Percentiles rank a stretch among this genome's conserved stretches.
Conservation (phyloP, 2,329 filamentous ascomycete genomes). For the Colletotrichum orchidophilum region DNA sequence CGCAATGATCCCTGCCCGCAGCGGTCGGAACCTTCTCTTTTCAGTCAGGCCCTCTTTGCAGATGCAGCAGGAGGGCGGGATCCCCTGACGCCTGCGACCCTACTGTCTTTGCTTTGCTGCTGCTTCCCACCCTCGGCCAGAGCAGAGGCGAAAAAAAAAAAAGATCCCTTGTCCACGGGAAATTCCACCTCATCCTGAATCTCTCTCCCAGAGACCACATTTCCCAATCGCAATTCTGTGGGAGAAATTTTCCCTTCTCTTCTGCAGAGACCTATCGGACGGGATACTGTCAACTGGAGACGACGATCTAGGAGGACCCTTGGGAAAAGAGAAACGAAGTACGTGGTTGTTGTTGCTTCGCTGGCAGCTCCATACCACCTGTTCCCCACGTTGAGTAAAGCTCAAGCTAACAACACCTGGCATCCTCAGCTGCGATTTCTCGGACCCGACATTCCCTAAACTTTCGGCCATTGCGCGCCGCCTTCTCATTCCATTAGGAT, state of each 20-base stretch:
- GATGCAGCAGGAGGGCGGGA: neutral
- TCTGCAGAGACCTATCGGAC: neutral
- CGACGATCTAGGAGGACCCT: neutral
- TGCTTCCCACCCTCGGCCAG: conserved; percentile 13
- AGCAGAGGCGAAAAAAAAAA: conserved; percentile 11
- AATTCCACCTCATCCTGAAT: conserved; percentile 29
- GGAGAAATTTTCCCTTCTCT: conserved; percentile 3
- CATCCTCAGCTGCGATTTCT: conserved; percentile 17
- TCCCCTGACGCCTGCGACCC: conserved; percentile 14
- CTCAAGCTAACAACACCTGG: conserved; percentile 30
- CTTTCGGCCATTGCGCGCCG: conserved; percentile 20
- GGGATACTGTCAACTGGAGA: conserved; percentile 1
- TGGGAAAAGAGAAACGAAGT: conserved; percentile 11
- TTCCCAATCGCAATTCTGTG: conserved; percentile 15
- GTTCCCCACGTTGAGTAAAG: conserved; percentile 18
- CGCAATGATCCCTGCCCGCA: conserved; percentile 13
- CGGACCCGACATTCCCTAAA: conserved; percentile 3
- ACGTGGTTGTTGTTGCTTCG: conserved; percentile 17
- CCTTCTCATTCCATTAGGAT: neutral
- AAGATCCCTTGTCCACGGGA: conserved; percentile 29
- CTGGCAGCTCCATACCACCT: conserved; percentile 27
- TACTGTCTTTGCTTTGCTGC: neutral
- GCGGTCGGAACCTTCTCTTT: conserved; percentile 23
- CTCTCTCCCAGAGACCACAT: conserved; percentile 30
- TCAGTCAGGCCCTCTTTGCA: conserved; percentile 15